These are phyloP conservation scores for Penicillium alfredii DNA, from an alignment of 495 filamentous ascomycete species.

Conservation along the genomic window DNA sequence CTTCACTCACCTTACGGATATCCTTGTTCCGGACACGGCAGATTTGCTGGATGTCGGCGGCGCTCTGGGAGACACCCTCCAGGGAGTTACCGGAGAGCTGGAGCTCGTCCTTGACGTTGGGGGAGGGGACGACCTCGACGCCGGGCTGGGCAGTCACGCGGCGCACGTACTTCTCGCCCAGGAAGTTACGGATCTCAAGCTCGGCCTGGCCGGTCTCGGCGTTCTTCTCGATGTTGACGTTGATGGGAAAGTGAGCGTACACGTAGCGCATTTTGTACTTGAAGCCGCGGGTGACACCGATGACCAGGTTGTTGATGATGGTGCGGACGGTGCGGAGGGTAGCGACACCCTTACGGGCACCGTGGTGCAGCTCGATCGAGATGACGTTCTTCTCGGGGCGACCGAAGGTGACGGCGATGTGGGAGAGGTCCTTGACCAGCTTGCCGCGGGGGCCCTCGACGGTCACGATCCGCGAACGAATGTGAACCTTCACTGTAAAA, in stretches of 20 bases:
- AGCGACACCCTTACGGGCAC: conserved; percentile 92
- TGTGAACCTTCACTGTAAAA: conserved; percentile 79
- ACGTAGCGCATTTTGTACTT: conserved; percentile 99
- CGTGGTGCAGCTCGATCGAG: conserved; percentile 96
- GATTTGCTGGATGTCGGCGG: conserved; percentile 98
- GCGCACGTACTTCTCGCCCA: conserved; percentile 99
- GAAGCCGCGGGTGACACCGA: conserved; percentile 96
- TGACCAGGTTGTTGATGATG: conserved; percentile 95
- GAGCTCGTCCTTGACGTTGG: conserved; percentile 95
- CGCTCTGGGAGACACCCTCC: conserved; percentile 93
- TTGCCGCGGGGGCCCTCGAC: conserved; percentile 96
- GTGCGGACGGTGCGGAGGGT: conserved; percentile 96
- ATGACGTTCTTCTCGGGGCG: conserved; percentile 73
- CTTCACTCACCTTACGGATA: conserved; percentile 91
- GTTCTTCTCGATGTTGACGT: conserved; percentile 98
- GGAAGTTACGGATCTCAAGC: conserved; percentile 99
- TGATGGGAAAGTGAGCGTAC: conserved; percentile 99
- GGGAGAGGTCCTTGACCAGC: conserved; percentile 90
- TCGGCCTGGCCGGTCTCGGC: conserved; percentile 77
- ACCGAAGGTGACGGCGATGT: conserved; percentile 93
- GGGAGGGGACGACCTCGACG: conserved; percentile 82
- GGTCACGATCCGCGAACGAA: conserved; percentile 91
- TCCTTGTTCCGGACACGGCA: conserved; percentile 99
- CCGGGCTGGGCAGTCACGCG: conserved; percentile 79
- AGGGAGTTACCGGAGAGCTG: conserved; percentile 88